A percentile compares a stretch with the other conserved stretches of the same genome.
These are phyloP conservation scores for Xylariaceae sp. DNA, from an alignment of 2,329 filamentous ascomycete genomes.

Conservation along the genomic window DNA sequence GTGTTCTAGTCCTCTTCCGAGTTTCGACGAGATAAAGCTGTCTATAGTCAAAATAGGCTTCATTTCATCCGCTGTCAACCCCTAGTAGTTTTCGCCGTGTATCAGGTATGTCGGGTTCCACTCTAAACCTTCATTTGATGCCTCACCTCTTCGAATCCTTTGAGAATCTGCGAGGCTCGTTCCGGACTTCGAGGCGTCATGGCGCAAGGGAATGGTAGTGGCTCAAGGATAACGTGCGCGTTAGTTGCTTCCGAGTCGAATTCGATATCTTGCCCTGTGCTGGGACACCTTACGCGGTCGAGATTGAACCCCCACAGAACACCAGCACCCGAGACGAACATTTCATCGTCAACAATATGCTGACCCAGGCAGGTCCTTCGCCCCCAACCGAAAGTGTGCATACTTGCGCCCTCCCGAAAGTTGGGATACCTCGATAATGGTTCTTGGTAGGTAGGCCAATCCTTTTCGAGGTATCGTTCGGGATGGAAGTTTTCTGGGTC, in stretches of 20 bases:
- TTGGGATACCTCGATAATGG: constrained; percentile 62
- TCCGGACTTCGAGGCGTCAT: constrained; percentile 42
- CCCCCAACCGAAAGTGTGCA: constrained; percentile 65
- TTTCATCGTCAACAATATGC: constrained; percentile 60
- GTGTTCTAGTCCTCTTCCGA: no score
- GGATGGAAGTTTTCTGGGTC: constrained; percentile 62
- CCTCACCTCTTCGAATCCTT: constrained; percentile 35
- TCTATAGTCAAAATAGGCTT: no score
- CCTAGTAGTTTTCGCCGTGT: no score
- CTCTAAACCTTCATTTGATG: constrained; percentile 28
- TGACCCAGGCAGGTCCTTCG: constrained; percentile 62
- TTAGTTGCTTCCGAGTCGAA: constrained; percentile 52
- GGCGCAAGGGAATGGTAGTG: constrained; percentile 44
- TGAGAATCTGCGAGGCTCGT: constrained; percentile 37
- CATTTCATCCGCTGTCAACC: no score
- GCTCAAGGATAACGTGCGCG: constrained; percentile 53
- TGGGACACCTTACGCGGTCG: constrained; percentile 37
- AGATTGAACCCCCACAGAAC: constrained; percentile 51
- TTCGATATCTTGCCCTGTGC: constrained; percentile 41
- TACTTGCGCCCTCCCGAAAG: constrained; percentile 55
- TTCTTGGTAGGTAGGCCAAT: constrained; percentile 63
- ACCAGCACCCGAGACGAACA: constrained; percentile 48
- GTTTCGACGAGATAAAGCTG: no score
- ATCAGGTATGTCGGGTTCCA: no score
- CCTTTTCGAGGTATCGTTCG: constrained; percentile 61